phyloP scores from a whole-genome alignment of 371 early-diverging fungal species.

The Capillidium rhysosporum region DNA sequence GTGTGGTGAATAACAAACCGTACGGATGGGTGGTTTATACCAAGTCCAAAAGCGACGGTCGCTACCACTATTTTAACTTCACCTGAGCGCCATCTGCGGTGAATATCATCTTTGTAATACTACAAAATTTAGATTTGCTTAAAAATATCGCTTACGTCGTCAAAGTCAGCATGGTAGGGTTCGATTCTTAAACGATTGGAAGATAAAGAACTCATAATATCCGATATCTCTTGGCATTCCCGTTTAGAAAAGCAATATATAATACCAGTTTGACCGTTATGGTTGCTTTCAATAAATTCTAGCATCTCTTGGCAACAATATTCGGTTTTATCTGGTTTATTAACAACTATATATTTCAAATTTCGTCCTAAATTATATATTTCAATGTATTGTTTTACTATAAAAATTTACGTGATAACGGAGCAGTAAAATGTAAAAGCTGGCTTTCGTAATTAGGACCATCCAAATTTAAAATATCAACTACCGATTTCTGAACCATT shows the following conservation, averaged over 20 bases:
- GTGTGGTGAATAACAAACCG: conserved; percentile 97
- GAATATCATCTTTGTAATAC: conserved; percentile 65
- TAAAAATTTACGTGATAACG: neutral
- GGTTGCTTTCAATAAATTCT: conserved; percentile 46
- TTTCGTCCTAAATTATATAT: conserved; percentile 17
- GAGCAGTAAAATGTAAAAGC: neutral
- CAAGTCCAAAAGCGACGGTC: conserved; percentile 98
- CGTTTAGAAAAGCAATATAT: conserved; percentile 86
- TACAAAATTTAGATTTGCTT: conserved; percentile 8
- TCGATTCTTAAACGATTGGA: conserved; percentile 25
- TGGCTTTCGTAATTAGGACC: neutral
- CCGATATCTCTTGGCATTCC: conserved; percentile 78
- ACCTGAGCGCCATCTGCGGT: conserved; percentile 73
- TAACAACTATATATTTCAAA: conserved; percentile 58
- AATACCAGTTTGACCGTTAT: conserved; percentile 73
- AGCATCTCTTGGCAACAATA: conserved; percentile 49
- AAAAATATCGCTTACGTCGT: conserved; percentile 13
- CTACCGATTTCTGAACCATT: neutral
- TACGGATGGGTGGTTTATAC: conserved; percentile 98
- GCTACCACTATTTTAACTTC: conserved; percentile 84
- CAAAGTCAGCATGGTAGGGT: conserved; percentile 92
- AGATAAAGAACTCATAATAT: conserved; percentile 26
- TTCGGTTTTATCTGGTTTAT: conserved; percentile 9
- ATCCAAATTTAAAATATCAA: neutral
- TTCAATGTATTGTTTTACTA: neutral